These are phyloP conservation scores for Thermoascus crustaceus DNA, from an alignment of 2,329 filamentous ascomycete species.

Conservation along the genomic window DNA sequence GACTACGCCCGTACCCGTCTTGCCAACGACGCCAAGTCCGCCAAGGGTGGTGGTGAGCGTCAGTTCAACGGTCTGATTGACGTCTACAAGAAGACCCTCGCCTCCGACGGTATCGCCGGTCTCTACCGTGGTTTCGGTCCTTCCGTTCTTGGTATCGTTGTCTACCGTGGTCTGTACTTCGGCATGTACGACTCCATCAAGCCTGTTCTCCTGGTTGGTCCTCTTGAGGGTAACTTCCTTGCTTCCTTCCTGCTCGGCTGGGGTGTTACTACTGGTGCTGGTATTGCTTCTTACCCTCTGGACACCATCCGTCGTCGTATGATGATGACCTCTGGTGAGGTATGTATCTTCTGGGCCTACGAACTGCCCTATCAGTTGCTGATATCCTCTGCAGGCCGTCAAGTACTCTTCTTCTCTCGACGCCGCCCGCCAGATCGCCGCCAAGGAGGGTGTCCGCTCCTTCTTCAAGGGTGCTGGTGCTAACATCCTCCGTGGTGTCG, in stretches of 20 bases:
- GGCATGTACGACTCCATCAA: conserved; percentile 99
- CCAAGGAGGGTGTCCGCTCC: conserved; percentile 93
- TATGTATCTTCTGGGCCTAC: conserved; percentile 29
- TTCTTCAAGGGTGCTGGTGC: conserved; percentile 99
- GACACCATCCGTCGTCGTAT: conserved; percentile 99
- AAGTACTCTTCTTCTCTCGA: conserved; percentile 98
- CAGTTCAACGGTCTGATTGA: conserved; percentile 99
- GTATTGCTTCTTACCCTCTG: conserved; percentile 99
- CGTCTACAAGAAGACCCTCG: conserved; percentile 99
- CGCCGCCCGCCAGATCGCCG: conserved; percentile 91
- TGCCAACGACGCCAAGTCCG: conserved; percentile 99
- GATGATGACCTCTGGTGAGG: conserved; percentile 95
- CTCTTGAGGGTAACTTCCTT: conserved; percentile 96
- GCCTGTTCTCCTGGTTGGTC: conserved; percentile 88
- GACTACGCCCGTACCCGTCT: conserved; percentile 99
- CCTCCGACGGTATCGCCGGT: conserved; percentile 96
- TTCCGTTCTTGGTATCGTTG: conserved; percentile 96
- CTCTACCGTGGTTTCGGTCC: conserved; percentile 99
- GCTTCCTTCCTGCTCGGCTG: conserved; percentile 98
- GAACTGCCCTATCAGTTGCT: not conserved
- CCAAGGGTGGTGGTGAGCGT: conserved; percentile 88
- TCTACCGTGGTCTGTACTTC: conserved; percentile 99
- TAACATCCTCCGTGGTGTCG: conserved; percentile 99
- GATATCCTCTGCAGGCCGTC: conserved; percentile 73
- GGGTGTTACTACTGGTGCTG: conserved; percentile 98